Percentiles rank a stretch among this genome's conserved stretches.
Conservation (phyloP, 2,329 filamentous ascomycete species). For the Colletotrichum viniferum region DNA sequence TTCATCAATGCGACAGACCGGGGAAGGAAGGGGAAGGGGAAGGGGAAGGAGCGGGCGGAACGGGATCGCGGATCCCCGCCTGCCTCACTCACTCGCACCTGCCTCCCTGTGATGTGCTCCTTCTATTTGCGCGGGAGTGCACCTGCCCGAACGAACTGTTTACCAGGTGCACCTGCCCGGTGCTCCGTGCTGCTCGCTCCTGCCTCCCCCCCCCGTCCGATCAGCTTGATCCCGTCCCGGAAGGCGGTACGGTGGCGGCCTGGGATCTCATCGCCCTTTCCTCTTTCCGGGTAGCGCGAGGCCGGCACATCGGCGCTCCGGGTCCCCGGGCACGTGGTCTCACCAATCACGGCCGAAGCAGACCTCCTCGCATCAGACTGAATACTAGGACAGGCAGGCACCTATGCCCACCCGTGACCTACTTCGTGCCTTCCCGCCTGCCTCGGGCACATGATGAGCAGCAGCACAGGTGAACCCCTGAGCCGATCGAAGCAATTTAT, state of each 20-base stretch:
- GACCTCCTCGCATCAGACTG: not conserved
- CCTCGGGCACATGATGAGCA: not conserved
- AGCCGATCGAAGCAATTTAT: not conserved
- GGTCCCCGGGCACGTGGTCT: constrained; percentile 1
- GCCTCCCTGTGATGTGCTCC: not conserved
- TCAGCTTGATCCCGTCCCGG: not conserved
- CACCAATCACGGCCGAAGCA: not conserved
- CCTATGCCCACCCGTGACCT: not conserved
- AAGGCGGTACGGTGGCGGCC: not conserved
- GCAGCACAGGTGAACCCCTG: constrained; percentile 4
- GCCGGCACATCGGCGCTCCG: not conserved
- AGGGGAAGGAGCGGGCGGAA: not conserved
- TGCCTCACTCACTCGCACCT: not conserved
- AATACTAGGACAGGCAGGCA: not conserved
- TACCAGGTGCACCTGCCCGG: not conserved
- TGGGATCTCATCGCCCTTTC: not conserved
- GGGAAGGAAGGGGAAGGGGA: not conserved
- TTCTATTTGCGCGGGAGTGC: not conserved
- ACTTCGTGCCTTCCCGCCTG: not conserved
- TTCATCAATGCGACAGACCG: not conserved
- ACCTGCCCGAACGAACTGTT: not conserved
- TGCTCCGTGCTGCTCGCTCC: not conserved
- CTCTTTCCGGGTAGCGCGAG: not conserved
- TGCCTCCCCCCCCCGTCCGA: not conserved
- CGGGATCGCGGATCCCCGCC: not conserved